phyloP scores from a whole-genome alignment of 108 stramenopile species.

The Fistulifera pelliculosa region DNA sequence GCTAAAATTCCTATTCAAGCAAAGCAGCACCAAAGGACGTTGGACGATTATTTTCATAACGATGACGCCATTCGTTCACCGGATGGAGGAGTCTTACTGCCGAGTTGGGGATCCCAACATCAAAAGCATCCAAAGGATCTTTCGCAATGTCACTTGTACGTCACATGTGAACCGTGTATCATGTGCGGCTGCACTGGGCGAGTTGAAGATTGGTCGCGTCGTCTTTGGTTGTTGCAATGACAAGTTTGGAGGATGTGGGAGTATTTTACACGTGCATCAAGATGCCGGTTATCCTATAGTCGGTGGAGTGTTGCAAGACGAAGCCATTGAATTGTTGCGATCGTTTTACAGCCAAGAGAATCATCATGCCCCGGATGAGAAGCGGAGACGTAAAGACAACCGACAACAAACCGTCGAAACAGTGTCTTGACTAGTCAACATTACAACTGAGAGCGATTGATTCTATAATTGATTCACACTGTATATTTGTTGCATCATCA shows the following conservation, averaged over 20 bases:
- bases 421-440: too few relatives aligned
- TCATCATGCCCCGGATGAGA: constrained; percentile 74
- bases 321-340: constrained; percentile 58
- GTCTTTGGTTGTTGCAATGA: constrained; percentile 78
- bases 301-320: constrained; percentile 55
- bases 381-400: constrained; percentile 41
- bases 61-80: constrained; percentile 31
- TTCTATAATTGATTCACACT: too few relatives aligned
- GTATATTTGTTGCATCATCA: too few relatives aligned
- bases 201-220: constrained; percentile 57
- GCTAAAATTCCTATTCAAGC: constrained; percentile 6
- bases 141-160: constrained; percentile 14
- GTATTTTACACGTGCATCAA: constrained; percentile 52
- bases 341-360: constrained; percentile 82
- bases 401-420: too few relatives aligned
- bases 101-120: constrained; percentile 28
- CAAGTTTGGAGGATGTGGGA: constrained; percentile 80
- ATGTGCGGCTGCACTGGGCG: constrained; percentile 84
- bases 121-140: background rate
- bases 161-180: constrained; percentile 86
- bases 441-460: too few relatives aligned
- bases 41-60: constrained; percentile 24
- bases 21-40: constrained; percentile 10
- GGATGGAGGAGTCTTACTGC: constrained; percentile 48
- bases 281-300: constrained; percentile 41